Base-by-base conservation (phyloP, 805 yeast genomes). In the Candida golubevii region DNA sequence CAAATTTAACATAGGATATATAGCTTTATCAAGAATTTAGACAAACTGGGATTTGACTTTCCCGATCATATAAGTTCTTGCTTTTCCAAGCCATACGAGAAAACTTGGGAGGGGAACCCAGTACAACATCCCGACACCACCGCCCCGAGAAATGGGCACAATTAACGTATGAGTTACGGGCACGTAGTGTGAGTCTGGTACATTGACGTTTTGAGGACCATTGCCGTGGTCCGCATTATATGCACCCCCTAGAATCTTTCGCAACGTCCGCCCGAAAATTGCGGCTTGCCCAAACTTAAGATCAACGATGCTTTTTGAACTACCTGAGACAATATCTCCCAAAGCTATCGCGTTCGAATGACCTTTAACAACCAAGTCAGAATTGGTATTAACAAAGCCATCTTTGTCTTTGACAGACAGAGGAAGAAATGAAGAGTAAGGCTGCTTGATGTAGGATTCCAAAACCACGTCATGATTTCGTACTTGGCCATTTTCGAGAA, bases 341-440 rank as follows among this genome's bases (percentile, higher is more conserved):
- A 66, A 38, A 4, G 63, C 72, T 14, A 66, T 28, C 5, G 69
- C 67, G 15, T 65, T 51, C 10, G 46, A 45, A 37, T 57, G 47
- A 3, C 56, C 58, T 32, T 57, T 46, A 10, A 66, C 61, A 8
- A 56, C 35, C 13, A 67, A 55, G 39, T 54, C 39, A 7, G 57
- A 53, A 46, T 66, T 63, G 1, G 67, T 61, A 7, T 49, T 28
- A 33, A 68, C 55, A 47, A 47, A 68, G 2, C 73, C 72, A 5
- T 42, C 33, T 1, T 47, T 28, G 43, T 67, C 62, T 39, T 60
- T 54, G 26, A 58, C 47, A 9, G 42, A 32, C 3, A 39, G 36
- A 1, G 62, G 62, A 37, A 70, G 50, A 39, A 55, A 69, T n/a
- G 55, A 55, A 6, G 70, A 50, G 52, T 66, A 68, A 9, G 75